Base-by-base conservation (phyloP, 768 basidiomycete species). In the Cubamyces lactineus region DNA sequence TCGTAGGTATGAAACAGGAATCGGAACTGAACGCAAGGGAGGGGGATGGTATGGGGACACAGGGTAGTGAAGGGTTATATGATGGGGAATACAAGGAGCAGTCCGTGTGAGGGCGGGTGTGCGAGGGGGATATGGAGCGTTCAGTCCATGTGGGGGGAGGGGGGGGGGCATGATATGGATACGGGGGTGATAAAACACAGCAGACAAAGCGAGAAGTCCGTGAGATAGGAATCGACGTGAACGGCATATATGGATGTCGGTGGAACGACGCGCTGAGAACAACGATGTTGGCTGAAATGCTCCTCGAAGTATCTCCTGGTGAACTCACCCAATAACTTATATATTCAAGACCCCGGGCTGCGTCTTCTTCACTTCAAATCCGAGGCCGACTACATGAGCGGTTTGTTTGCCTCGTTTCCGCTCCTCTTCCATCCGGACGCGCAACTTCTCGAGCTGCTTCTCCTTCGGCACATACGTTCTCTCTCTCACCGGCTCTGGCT, bases 391-490 rank as follows among this genome's bases (percentile, higher is more conserved):
- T 8, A 51, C 49, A 23, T 34, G 34, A 34, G 53, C 48, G 9
- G 49, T 13, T 40, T 59, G 57, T 39, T 23, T 41, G 38, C 63
- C 59, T 38, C 52, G 42, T 26, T 55, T 64, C n/a, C 63, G 54
- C 53, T 80, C 78, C 38, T 74, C 70, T 67, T 81, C 77, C 70
- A 92, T 74, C 65, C 86, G 83, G 34, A 72, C 68, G 71, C 78
- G 80, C 67, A 92, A 74, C 74, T 82, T 85, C 70, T 83, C 82
- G 67, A 92, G 72, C 72, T 93, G 91, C 65, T 77, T 81, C 67
- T 86, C 82, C 70, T 82, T 87, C 26, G 86, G 80, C 49, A 89
- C 86, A 69, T 79, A 89, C 12, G 61, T 64, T n/a, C 63, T 60
- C 59, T 75, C 74, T 63, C 75, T 67, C 16, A 64, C 21, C 15